phyloP scores from a whole-genome alignment of 441 rosid genomes.

The Viola pubescens region DNA sequence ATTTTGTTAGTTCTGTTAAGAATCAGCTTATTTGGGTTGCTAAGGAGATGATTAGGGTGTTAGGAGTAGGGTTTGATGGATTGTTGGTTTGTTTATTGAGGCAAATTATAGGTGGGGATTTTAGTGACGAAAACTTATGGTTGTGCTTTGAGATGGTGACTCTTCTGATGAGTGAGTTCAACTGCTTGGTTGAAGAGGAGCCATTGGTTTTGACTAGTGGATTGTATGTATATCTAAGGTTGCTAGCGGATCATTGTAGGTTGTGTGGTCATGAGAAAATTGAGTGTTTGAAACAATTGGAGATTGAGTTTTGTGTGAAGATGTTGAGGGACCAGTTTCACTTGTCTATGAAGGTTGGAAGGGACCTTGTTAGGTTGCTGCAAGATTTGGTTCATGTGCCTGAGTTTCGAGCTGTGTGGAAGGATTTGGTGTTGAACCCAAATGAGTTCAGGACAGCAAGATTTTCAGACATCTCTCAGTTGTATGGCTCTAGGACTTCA shows the following conservation, averaged over 20 bases:
- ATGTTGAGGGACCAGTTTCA: constrained; percentile 63
- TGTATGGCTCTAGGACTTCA: constrained; percentile 52
- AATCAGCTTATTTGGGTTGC: constrained; percentile 60
- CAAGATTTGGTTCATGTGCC: constrained; percentile 77
- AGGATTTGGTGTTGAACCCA: constrained; percentile 41
- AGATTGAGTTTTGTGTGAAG: constrained; percentile 67
- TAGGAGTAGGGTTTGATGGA: constrained; percentile 48
- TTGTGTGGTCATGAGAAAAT: constrained; percentile 23
- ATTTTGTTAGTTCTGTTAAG: constrained; percentile 50
- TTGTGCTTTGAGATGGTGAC: constrained; percentile 59
- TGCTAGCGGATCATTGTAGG: constrained; percentile 71
- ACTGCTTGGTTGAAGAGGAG: constrained; percentile 48
- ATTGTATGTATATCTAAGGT: constrained; percentile 55
- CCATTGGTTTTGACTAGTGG: constrained; percentile 55
- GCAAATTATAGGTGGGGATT: constrained; percentile 60
- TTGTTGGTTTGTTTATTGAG: constrained; percentile 51
- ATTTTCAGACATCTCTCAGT: constrained; percentile 42
- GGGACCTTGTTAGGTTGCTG: constrained; percentile 62
- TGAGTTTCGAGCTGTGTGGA: constrained; percentile 54
- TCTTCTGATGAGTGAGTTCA: constrained; percentile 41
- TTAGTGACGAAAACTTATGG: constrained; percentile 62
- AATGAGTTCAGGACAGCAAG: constrained; percentile 30
- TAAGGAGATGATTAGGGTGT: constrained; percentile 57
- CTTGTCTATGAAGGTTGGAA: constrained; percentile 61
- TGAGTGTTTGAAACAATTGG: constrained; percentile 43